Conservation (phyloP, 805 yeast genomes). For the Debaryomyces prosopidis region DNA sequence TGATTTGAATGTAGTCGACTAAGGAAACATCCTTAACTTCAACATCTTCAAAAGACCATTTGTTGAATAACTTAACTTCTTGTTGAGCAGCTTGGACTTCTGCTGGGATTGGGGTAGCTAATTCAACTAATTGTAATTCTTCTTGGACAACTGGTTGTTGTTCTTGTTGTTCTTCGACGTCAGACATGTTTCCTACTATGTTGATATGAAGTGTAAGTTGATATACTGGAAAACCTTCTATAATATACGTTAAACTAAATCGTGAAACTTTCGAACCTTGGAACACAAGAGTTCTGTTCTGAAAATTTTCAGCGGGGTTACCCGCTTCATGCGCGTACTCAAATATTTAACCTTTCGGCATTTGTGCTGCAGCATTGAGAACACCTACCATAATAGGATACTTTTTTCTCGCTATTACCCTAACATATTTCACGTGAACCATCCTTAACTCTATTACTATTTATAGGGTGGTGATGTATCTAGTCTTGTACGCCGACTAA, state of each 20-base stretch:
- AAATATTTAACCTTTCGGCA: neutral
- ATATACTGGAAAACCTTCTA: neutral
- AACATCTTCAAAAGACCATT: conserved; percentile 98
- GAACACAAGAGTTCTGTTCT: neutral
- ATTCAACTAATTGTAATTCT: conserved; percentile 76
- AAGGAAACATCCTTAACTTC: conserved; percentile 97
- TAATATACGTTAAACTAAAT: neutral
- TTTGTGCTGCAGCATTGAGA: conserved; percentile 10
- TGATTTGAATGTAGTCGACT: conserved; percentile 97
- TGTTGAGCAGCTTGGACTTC: conserved; percentile 94
- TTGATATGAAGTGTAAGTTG: neutral
- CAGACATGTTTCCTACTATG: conserved; percentile 63
- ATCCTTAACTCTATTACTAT: neutral
- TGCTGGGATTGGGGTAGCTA: conserved; percentile 96
- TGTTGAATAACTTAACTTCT: conserved; percentile 98
- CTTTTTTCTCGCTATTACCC: conserved; percentile 8
- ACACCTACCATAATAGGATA: conserved; percentile 11
- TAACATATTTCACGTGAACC: conserved; percentile 11
- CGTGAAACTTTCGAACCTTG: neutral
- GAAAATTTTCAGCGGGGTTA: conserved; percentile 11
- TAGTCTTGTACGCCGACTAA: no score
- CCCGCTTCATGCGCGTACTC: conserved; percentile 12
- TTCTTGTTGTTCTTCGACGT: conserved; percentile 73
- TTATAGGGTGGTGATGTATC: neutral
- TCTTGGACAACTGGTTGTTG: conserved; percentile 83